These are phyloP conservation scores for Gastrodia elata DNA, from an alignment of 106 monocot species.

Conservation along the genomic window DNA sequence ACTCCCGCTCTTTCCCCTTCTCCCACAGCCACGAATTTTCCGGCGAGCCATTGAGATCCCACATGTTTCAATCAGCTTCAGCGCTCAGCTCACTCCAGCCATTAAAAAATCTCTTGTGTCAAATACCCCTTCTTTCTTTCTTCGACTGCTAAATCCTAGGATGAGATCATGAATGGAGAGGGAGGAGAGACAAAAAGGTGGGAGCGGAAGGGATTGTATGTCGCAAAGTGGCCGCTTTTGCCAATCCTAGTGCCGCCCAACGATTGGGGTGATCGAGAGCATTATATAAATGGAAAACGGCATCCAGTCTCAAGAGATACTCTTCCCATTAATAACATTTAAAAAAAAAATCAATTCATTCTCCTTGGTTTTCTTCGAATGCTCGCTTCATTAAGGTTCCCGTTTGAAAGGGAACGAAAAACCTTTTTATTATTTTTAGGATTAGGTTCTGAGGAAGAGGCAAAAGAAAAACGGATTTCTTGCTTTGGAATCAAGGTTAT, in stretches of 20 bases:
- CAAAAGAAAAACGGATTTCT: background rate
- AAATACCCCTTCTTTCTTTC: background rate
- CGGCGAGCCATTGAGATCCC: conserved; percentile 16
- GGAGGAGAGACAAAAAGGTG: background rate
- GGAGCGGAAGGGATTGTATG: background rate
- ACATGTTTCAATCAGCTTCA: conserved; percentile 6
- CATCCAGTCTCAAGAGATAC: background rate
- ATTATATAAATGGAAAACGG: conserved; percentile 5
- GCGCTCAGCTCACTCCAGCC: background rate
- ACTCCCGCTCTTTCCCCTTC: conserved; percentile 7
- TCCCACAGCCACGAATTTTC: conserved; percentile 11
- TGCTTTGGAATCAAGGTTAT: conserved; percentile 3
- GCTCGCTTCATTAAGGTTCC: background rate
- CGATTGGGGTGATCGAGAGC: conserved; percentile 6
- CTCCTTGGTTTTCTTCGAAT: background rate
- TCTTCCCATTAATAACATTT: background rate
- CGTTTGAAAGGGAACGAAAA: background rate
- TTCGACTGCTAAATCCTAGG: conserved; percentile 1
- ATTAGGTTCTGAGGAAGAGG: background rate
- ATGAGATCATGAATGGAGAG: background rate
- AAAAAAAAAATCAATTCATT: background rate
- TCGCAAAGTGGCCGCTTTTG: conserved; percentile 2
- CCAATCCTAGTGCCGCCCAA: conserved; percentile 5
- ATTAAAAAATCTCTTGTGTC: conserved; percentile 5
- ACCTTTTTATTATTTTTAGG: too few relatives aligned